These are phyloP conservation scores for Colletotrichum caudatum DNA, from an alignment of 2,329 filamentous ascomycete genomes.

Conservation along the genomic window DNA sequence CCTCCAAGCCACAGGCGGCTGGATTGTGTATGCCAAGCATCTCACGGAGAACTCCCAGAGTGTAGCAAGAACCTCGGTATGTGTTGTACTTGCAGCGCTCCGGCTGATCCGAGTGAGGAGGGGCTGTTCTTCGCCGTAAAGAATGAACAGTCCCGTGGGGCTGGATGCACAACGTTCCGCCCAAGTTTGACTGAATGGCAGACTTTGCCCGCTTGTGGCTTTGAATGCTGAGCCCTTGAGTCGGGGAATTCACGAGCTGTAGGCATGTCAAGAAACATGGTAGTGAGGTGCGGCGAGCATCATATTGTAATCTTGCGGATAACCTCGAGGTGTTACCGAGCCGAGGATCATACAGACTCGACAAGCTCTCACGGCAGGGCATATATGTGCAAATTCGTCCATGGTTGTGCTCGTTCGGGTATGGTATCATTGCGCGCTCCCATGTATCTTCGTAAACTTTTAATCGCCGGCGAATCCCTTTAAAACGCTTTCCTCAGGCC, in stretches of 20 bases:
- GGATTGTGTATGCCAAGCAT: neutral
- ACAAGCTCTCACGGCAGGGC: neutral
- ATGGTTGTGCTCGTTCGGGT: neutral
- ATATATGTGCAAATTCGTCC: neutral
- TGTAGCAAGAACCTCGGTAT: neutral
- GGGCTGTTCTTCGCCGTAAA: neutral
- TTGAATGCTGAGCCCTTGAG: neutral
- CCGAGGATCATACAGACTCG: no score
- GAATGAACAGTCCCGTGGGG: neutral
- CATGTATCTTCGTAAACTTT: neutral
- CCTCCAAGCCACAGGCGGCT: neutral
- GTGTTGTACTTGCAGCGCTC: neutral
- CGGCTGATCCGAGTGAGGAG: neutral
- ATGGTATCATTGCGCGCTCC: conserved; percentile 21
- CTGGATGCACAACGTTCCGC: neutral
- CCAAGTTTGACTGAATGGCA: neutral
- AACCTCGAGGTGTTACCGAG: neutral
- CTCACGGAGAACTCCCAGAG: neutral
- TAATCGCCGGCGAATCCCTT: neutral
- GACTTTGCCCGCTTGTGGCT: neutral
- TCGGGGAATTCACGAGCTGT: neutral
- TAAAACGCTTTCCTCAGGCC: conserved; percentile 28
- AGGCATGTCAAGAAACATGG: neutral
- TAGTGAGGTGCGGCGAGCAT: neutral
- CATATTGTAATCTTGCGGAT: neutral